Percentiles rank a stretch among this genome's conserved stretches.
phyloP scores from a whole-genome alignment of 768 basidiomycete genomes.

The Pleurotus tuber-regium region DNA sequence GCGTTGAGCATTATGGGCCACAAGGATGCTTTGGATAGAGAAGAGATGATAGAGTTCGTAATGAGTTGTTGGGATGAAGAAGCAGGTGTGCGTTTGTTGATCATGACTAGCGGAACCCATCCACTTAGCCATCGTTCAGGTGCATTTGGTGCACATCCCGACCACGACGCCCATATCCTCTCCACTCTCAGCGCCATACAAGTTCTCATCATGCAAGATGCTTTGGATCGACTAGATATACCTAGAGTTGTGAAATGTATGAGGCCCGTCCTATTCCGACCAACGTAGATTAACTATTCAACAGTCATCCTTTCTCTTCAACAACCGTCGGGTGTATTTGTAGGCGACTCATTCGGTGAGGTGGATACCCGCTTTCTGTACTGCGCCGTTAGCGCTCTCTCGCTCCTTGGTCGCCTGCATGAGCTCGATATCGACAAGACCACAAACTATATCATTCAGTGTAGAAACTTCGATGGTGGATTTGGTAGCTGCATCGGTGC shows the following conservation, averaged over 20 bases:
- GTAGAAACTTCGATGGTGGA: conserved; percentile 94
- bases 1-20: conserved; percentile 81
- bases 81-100: conserved; percentile 45
- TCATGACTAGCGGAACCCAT: neutral
- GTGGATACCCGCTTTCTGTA: conserved; percentile 89
- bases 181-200: conserved; percentile 91
- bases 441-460: conserved; percentile 67
- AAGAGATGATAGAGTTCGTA: conserved; percentile 87
- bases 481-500: conserved; percentile 84
- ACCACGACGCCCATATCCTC: conserved; percentile 87
- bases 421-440: conserved; percentile 67
- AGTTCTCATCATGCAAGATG: conserved; percentile 83
- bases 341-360: conserved; percentile 92
- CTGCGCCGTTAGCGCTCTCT: conserved; percentile 80
- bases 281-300: too few species aligned
- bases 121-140: conserved; percentile 43
- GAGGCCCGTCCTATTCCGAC: conserved; percentile 20
- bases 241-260: conserved; percentile 73
- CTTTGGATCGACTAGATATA: conserved; percentile 67
- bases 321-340: conserved; percentile 82
- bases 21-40: conserved; percentile 73
- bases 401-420: conserved; percentile 74
- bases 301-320: conserved; percentile 84
- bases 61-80: conserved; percentile 95
- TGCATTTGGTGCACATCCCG: conserved; percentile 88